Evolutionary conservation across 2,329 filamentous ascomycete genomes (phyloP), one percentile per base, ranked within the genome.

Genomic region (Fusarium euwallaceae): DNA sequence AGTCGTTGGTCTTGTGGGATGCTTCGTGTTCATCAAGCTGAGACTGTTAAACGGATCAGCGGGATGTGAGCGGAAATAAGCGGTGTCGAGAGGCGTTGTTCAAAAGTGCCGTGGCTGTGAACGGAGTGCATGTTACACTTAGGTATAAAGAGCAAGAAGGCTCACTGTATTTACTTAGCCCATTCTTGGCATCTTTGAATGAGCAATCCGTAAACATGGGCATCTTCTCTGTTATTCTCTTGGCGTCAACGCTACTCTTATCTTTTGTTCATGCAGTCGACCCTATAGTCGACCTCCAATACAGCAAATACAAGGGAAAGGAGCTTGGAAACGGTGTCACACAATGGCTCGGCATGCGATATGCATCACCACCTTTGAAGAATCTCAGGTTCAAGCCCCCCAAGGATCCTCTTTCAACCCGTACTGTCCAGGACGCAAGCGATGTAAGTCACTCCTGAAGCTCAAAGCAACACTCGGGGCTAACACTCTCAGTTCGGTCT

Each of bases 291-390:
- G 86, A 93, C 71, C 85, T 95, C 24, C 87, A 87, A 4, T 95
- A 95, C 79, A 88, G 91, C 34, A 88, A 86, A 29, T 95, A 95
- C 78, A 81, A 86, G 60, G 94, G 94, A 10, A 82, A 84, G 5
- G 78, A 84, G 2, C 83, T 88, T 2, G 75, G 82, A 0, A 89
- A 89, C 75, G 92, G 91, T 1, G 84, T 95, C 58, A 90, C 88
- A 3, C 87, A 92, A 80, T 96, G 93, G 92, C 87, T 94, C 9
- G 94, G 93, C 2, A 90, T 97, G 72, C 89, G 93, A 51, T 97
- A 91, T 83, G 94, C 93, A 2, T 91, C 92, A 6, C 86, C 93
- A 16, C 94, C 94, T 0, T 66, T 93, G 3, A 92, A 91, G 1
- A 76, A 88, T 7, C 80, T 94, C 69, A 88, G 94, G 22, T 96